Evolutionary conservation across 169 alveolate genomes (phyloP).

Genomic region (Plasmodium cynomolgi): DNA sequence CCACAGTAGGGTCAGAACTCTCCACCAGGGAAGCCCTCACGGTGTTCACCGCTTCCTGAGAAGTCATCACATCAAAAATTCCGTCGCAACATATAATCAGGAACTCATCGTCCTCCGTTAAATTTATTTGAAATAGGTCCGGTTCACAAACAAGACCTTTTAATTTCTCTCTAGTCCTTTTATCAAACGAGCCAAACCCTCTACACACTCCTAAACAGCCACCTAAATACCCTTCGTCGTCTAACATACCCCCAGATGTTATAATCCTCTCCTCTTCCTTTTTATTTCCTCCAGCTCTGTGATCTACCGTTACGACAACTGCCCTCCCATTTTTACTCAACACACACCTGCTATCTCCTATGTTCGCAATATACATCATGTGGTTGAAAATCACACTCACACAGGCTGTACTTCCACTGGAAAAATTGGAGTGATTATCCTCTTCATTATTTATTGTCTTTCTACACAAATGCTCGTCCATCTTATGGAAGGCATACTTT

Average conservation of each 20-base stretch:
- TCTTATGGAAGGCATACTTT: constrained; percentile 78
- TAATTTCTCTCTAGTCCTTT: constrained; percentile 89
- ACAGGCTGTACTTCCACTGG: constrained; percentile 76
- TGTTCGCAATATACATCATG: constrained; percentile 93
- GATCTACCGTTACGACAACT: constrained; percentile 96
- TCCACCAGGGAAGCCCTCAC: constrained; percentile 78
- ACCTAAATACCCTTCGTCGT: constrained; percentile 93
- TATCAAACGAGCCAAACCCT: constrained; percentile 96
- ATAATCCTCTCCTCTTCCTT: constrained; percentile 93
- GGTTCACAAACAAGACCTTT: constrained; percentile 96
- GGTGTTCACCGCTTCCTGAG: constrained; percentile 94
- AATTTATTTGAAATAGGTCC: constrained; percentile 89
- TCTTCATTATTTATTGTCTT: constrained; percentile 78
- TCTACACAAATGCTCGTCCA: constrained; percentile 80
- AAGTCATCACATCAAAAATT: constrained; percentile 96
- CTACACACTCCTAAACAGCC: constrained; percentile 97
- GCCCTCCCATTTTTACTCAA: constrained; percentile 93
- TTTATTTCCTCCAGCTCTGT: constrained; percentile 95
- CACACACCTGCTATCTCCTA: constrained; percentile 99
- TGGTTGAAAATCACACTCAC: constrained; percentile 53
- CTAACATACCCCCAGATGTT: constrained; percentile 96
- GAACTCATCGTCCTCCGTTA: constrained; percentile 93
- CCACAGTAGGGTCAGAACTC: constrained; percentile 74
- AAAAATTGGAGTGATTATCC: constrained; percentile 78
- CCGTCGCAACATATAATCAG: constrained; percentile 99